Conservation (phyloP, 441 rosid species). For the Pelargonium myrrhifolium region DNA sequence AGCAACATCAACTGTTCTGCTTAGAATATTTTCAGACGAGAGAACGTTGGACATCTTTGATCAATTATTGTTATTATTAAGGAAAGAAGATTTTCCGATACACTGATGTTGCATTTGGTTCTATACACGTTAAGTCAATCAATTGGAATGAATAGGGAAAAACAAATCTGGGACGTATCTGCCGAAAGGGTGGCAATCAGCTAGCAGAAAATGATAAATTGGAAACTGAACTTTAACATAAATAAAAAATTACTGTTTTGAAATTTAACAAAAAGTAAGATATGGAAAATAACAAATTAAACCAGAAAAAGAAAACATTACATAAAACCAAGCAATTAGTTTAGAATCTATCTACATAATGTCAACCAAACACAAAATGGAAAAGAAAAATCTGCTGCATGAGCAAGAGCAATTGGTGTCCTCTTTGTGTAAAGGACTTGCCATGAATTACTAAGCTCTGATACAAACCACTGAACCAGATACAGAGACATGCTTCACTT, state of each 20-base stretch:
- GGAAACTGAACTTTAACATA: neutral
- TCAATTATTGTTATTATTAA: neutral
- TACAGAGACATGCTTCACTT: neutral
- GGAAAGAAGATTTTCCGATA: neutral
- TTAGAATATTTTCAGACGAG: neutral
- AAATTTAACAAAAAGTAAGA: no score
- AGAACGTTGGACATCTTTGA: neutral
- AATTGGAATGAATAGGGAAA: neutral
- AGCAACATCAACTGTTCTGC: slow-evolving; percentile 1
- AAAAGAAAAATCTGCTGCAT: neutral
- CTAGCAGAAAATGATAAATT: neutral
- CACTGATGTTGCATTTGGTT: neutral
- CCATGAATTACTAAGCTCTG: neutral
- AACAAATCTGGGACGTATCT: neutral
- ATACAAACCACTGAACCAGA: neutral
- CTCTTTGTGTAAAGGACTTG: neutral
- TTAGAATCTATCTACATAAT: neutral
- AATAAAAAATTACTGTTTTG: no score
- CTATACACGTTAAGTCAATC: neutral
- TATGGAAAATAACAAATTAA: no score
- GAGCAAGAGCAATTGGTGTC: neutral
- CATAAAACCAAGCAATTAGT: neutral
- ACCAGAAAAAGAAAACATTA: neutral
- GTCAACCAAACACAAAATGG: neutral
- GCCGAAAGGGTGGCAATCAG: neutral